phyloP scores from a whole-genome alignment of 1,284 basidiomycete species.

The Puccinia coronata region DNA sequence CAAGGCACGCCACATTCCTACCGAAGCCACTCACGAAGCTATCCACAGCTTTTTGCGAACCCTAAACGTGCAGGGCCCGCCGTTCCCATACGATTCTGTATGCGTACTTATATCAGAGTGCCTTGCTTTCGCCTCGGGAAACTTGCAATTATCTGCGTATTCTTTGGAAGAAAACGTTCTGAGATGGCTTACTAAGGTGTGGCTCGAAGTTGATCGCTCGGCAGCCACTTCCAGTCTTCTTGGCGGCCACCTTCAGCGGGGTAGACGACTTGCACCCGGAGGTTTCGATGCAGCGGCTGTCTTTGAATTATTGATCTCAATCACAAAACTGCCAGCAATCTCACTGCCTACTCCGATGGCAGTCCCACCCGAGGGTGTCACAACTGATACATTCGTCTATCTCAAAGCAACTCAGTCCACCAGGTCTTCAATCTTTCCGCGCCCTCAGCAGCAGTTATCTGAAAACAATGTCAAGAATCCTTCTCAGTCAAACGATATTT shows the following conservation, averaged over 20 bases:
- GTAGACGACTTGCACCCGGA: conserved; percentile 1
- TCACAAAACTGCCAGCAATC: conserved; percentile 8
- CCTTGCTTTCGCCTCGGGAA: conserved; percentile 71
- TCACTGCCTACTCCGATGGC: neutral
- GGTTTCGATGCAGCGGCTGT: conserved; percentile 37
- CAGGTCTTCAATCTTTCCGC: conserved; percentile 32
- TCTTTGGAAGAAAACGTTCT: conserved; percentile 79
- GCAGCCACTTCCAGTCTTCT: conserved; percentile 4
- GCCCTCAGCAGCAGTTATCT: neutral
- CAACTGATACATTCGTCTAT: conserved; percentile 23
- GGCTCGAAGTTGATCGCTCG: conserved; percentile 65
- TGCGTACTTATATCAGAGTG: conserved; percentile 71
- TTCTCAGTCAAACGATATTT: neutral
- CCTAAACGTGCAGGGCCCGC: conserved; percentile 81
- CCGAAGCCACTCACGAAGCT: conserved; percentile 67
- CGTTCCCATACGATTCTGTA: conserved; percentile 78
- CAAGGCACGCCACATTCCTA: conserved; percentile 62
- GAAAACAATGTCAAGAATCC: neutral
- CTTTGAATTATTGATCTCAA: conserved; percentile 10
- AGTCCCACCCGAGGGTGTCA: conserved; percentile 18
- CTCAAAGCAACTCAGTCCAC: conserved; percentile 28
- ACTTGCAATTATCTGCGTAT: conserved; percentile 75
- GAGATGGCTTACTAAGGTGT: conserved; percentile 75
- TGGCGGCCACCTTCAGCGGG: conserved; percentile 3
- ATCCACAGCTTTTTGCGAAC: conserved; percentile 75